Percentiles rank a stretch among this genome's conserved stretches.
phyloP scores from a whole-genome alignment of 306 rosid genomes.

The Lotus japonicus region DNA sequence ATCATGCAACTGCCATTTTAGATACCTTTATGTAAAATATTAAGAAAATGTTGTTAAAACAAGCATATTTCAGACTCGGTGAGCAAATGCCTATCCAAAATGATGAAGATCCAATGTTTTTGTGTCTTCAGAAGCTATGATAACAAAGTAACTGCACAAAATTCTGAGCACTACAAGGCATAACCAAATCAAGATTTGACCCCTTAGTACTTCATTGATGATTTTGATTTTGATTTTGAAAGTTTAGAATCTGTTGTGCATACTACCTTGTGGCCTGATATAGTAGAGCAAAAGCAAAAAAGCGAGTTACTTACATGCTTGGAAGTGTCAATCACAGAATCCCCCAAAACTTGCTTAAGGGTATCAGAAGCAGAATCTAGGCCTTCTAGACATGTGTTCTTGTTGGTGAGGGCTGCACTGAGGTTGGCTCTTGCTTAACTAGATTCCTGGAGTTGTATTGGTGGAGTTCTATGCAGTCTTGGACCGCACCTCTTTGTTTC shows the following conservation, averaged over 20 bases:
- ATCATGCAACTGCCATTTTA: no score
- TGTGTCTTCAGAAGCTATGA: no score
- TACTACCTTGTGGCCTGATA: background rate
- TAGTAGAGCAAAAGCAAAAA: conserved; percentile 44
- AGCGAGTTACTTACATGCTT: conserved; percentile 69
- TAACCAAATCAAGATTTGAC: background rate
- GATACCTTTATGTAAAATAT: no score
- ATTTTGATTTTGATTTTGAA: no score
- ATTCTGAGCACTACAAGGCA: no score
- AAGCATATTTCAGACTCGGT: background rate
- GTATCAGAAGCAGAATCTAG: conserved; percentile 68
- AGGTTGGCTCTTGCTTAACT: background rate
- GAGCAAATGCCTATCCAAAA: background rate
- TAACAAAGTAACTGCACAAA: background rate
- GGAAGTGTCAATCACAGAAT: conserved; percentile 44
- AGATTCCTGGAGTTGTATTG: conserved; percentile 37
- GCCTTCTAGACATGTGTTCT: conserved; percentile 80
- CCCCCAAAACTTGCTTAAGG: conserved; percentile 40
- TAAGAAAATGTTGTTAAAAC: no score
- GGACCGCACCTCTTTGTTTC: conserved; percentile 59
- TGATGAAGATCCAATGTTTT: no score
- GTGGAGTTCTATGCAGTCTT: conserved; percentile 70
- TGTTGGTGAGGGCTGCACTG: conserved; percentile 83
- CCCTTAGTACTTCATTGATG: background rate
- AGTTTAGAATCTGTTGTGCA: background rate